phyloP scores from a whole-genome alignment of 495 filamentous ascomycete species.

The Letharia lupina region DNA sequence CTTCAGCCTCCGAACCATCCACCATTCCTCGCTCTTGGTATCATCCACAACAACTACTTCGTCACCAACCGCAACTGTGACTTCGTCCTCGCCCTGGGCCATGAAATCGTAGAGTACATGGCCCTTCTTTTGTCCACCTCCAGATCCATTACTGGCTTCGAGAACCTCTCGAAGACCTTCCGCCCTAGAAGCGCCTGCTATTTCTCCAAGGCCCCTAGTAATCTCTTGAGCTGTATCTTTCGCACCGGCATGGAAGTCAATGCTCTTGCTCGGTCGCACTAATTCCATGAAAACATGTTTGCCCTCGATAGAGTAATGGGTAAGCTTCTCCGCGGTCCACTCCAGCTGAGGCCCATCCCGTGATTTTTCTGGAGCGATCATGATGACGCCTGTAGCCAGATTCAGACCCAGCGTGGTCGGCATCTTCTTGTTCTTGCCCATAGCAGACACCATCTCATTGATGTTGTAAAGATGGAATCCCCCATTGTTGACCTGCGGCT shows the following conservation, averaged over 20 bases:
- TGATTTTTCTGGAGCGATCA: conserved; percentile 79
- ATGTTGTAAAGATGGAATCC: conserved; percentile 92
- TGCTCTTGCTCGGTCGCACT: conserved; percentile 78
- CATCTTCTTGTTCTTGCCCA: conserved; percentile 96
- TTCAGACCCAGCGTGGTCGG: conserved; percentile 91
- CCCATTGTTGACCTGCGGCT: conserved; percentile 48
- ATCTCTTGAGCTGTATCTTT: conserved; percentile 97
- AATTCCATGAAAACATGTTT: conserved; percentile 97
- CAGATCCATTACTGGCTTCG: conserved; percentile 53
- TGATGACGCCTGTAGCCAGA: conserved; percentile 72
- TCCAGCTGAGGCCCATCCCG: conserved; percentile 75
- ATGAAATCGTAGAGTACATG: conserved; percentile 89
- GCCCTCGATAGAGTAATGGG: conserved; percentile 91
- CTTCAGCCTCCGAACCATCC: conserved; percentile 84
- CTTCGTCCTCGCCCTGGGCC: conserved; percentile 94
- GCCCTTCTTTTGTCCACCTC: conserved; percentile 65
- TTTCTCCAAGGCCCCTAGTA: conserved; percentile 74
- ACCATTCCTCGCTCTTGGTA: conserved; percentile 92
- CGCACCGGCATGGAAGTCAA: conserved; percentile 94
- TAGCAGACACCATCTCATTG: conserved; percentile 88
- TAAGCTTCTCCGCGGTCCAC: conserved; percentile 89
- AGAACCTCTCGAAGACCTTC: conserved; percentile 83
- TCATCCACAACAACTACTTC: conserved; percentile 89
- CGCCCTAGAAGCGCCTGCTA: conserved; percentile 73
- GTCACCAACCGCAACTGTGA: conserved; percentile 81